Evolutionary conservation across 1,139 yeast genomes (phyloP).

Genomic region (Sugiyamaella sp.): DNA sequence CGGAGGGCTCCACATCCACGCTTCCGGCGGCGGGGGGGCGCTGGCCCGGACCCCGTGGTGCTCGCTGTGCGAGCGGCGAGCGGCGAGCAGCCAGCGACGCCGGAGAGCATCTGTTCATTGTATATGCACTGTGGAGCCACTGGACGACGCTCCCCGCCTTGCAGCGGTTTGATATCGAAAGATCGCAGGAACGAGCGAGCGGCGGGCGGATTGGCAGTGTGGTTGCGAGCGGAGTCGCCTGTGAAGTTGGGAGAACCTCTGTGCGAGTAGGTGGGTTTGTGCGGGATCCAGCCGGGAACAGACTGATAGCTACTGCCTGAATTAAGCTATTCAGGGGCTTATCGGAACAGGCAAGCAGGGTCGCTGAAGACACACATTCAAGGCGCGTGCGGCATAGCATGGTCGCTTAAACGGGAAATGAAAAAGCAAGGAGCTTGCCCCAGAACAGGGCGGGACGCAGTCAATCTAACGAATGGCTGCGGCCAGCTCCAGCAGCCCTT

Average conservation of each 20-base stretch:
- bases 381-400: slow-evolving; percentile 5
- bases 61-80: not conserved
- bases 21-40: not conserved
- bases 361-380: not conserved
- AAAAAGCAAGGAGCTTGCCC: slow-evolving; percentile 4
- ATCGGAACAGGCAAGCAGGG: not conserved
- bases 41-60: not conserved
- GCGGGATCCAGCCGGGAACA: slow-evolving; percentile 7
- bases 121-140: no score
- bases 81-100: no score
- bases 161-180: not conserved
- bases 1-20: not conserved
- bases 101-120: no score
- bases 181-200: no score
- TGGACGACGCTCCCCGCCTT: no score
- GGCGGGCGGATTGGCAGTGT: no score
- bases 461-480: slow-evolving; percentile 11
- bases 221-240: no score
- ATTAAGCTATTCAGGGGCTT: slow-evolving; percentile 1
- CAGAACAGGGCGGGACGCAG: slow-evolving; percentile 1
- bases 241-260: no score
- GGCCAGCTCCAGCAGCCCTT: slow-evolving; percentile 1
- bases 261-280: no score
- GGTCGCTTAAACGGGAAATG: slow-evolving; percentile 10
- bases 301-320: no score